Base-by-base conservation (phyloP, 2,329 filamentous ascomycete species). In the Plectosphaerella sp. region DNA sequence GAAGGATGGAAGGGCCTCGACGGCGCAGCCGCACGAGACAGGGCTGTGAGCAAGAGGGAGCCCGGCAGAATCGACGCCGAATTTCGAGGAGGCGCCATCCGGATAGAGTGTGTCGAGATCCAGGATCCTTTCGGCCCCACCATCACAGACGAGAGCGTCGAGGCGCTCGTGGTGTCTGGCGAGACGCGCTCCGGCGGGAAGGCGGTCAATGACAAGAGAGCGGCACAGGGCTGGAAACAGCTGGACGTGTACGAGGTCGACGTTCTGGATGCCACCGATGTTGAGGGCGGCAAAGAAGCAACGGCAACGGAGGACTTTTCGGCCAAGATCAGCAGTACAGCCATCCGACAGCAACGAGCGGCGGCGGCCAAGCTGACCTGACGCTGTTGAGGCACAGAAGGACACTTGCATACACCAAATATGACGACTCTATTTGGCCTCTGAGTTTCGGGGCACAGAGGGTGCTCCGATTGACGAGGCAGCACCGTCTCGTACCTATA, bases 71-170 rank as follows among this genome's bases (percentile, higher is more conserved):
- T 56, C 5, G 50, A 77, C 53, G 80, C 84, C 1, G 69, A 67
- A 6, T 83, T 91, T 55, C 78, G 83, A 2, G 74, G 78, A 50
- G 80, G 79, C 36, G 67, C 69, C 0, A 72, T 97, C 52, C 72
- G 77, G 3, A 79, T 97, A 48, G 87, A 88, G 60, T 91, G 90
- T 64, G 89, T 93, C 45, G 83, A 91, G 64, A 91, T 99, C 51
- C 86, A 87, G 61, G 92, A 99, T 66, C 81, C 88, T 0, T 97
- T 88, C 68, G 94, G 94, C 0, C 94, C 94, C 4, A 97, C 94
- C 0, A 89, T 96, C 55, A 90, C 89, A 0, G 86, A 93, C 52
- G 80, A 89, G 66, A 74, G 79, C 28, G 87, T 97, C 56, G 84
- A 88, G 45, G 89, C 87, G 1, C 77, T 99, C 51, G 87, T 96